phyloP scores from a whole-genome alignment of 345 rosid species.

The Brassica juncea region DNA sequence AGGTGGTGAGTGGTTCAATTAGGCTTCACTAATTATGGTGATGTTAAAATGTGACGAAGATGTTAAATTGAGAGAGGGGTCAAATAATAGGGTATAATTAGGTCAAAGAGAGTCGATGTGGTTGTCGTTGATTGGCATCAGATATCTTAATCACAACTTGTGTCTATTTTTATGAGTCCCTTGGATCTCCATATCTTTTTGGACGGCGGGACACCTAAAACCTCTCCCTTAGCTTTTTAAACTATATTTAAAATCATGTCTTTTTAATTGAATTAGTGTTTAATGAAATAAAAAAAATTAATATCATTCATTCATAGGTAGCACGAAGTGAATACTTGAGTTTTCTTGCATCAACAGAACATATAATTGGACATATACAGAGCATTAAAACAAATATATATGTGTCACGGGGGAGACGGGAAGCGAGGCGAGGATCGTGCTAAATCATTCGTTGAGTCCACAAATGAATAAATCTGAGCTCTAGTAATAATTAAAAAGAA shows the following conservation, averaged over 20 bases:
- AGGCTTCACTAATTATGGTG: not conserved
- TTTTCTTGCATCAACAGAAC: not conserved
- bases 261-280: not conserved
- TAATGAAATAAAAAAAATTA: too few relatives aligned
- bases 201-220: slow-evolving; percentile 31
- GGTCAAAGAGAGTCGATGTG: slow-evolving; percentile 29
- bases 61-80: slow-evolving; percentile 1
- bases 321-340: not conserved
- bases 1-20: slow-evolving; percentile 14
- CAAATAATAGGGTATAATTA: slow-evolving; percentile 14
- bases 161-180: slow-evolving; percentile 19
- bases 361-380: not conserved
- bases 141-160: slow-evolving; percentile 27
- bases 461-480: not conserved
- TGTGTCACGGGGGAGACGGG: slow-evolving; percentile 23
- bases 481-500: not conserved
- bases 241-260: not conserved
- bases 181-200: slow-evolving; percentile 22
- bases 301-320: not conserved
- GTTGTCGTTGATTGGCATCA: slow-evolving; percentile 28
- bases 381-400: not conserved
- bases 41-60: slow-evolving; percentile 7
- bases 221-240: not conserved
- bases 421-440: slow-evolving; percentile 38
- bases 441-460: slow-evolving; percentile 26